These are phyloP conservation scores for Metschnikowia corniflorae DNA, from an alignment of 805 yeast genomes.

Conservation along the genomic window DNA sequence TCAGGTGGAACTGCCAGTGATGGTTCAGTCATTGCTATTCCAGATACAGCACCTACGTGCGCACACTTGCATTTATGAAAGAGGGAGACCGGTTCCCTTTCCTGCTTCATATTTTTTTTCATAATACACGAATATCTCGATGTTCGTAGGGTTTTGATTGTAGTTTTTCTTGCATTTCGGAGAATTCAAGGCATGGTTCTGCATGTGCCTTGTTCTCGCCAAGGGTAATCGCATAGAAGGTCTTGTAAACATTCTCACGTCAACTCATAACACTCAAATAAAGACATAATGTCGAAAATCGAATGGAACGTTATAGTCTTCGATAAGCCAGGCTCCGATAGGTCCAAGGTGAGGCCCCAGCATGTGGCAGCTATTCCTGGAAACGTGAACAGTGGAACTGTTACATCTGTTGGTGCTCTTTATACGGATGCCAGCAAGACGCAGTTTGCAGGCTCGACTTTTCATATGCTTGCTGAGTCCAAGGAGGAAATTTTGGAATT, in stretches of 20 bases:
- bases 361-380: slow-evolving; percentile 51
- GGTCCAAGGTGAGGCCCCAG: slow-evolving; percentile 48
- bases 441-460: slow-evolving; percentile 65
- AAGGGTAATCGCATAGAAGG: no score
- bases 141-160: no score
- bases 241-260: no score
- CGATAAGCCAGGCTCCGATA: slow-evolving; percentile 64
- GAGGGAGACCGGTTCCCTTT: slow-evolving; percentile 7
- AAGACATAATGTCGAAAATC: slow-evolving; percentile 16
- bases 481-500: slow-evolving; percentile 63
- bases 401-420: slow-evolving; percentile 50
- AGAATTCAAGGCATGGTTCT: no score
- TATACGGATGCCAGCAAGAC: slow-evolving; percentile 44
- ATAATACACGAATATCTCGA: slow-evolving; percentile 6
- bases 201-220: no score
- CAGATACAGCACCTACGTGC: no score
- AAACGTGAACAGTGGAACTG: slow-evolving; percentile 34
- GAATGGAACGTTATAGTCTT: slow-evolving; percentile 55
- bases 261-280: no score
- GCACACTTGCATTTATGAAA: slow-evolving; percentile 18
- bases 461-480: slow-evolving; percentile 60
- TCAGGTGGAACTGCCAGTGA: no score
- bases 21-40: no score
- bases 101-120: slow-evolving; percentile 10
- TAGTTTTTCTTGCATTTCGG: no score